These are phyloP conservation scores for Podospora didyma DNA, from an alignment of 495 filamentous ascomycete genomes.

Conservation along the genomic window DNA sequence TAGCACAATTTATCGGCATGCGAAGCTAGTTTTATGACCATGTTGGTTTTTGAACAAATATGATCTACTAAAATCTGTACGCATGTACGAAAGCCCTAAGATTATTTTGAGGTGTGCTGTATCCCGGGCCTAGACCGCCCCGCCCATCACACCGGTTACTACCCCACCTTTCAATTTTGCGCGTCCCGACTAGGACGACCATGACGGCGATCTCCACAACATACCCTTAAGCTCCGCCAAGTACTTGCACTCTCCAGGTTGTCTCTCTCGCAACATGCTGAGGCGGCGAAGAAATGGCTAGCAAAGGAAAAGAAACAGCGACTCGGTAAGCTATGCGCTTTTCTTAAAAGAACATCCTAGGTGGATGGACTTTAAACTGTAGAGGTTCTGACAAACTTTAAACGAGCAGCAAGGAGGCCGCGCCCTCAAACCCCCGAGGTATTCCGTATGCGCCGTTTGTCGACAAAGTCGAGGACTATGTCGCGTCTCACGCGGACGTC, in stretches of 20 bases:
- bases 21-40: no score
- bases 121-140: no score
- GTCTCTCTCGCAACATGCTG: constrained; percentile 1
- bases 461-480: constrained; percentile 94
- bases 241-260: neutral
- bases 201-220: neutral
- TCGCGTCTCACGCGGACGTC: constrained; percentile 79
- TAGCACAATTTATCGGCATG: no score
- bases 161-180: constrained; percentile 3
- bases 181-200: neutral
- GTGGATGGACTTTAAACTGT: no score
- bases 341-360: no score
- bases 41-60: no score
- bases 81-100: neutral
- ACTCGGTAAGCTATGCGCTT: neutral
- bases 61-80: no score
- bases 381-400: neutral
- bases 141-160: no score
- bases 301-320: constrained; percentile 31
- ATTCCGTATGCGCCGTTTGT: constrained; percentile 95
- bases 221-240: neutral
- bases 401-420: constrained; percentile 44
- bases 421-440: constrained; percentile 80
- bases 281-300: constrained; percentile 19
- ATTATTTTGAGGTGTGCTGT: no score